These are phyloP conservation scores for Tetramitus jugosus DNA, from an alignment of 208 protist species.

Conservation along the genomic window DNA sequence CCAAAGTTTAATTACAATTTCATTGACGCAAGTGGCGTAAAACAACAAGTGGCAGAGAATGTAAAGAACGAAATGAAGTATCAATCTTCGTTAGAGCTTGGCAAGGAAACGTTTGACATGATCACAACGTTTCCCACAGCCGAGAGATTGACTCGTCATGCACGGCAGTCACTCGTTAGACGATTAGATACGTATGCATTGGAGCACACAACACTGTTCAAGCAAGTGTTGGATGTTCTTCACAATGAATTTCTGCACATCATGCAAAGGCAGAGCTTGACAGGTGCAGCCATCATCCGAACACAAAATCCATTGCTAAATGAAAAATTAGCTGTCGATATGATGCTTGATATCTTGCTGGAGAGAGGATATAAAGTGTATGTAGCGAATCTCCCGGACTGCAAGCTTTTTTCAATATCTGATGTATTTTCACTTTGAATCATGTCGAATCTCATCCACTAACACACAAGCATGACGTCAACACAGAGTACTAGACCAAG, in stretches of 20 bases:
- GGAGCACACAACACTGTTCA: neutral
- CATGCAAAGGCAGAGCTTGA: neutral
- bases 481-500: no score
- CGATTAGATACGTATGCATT: neutral
- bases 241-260: neutral
- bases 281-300: neutral
- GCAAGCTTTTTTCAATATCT: no score
- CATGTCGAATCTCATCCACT: no score
- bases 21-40: neutral
- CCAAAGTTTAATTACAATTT: neutral
- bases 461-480: no score
- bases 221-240: neutral
- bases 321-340: neutral
- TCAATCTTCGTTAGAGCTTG: neutral
- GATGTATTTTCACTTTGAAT: no score
- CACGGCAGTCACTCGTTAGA: neutral
- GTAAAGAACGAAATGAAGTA: neutral
- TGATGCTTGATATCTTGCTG: neutral
- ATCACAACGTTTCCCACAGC: neutral
- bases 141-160: neutral
- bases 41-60: neutral
- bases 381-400: no score
- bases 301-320: neutral
- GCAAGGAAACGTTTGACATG: slow-evolving; percentile 3
- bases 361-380: slow-evolving; percentile 2